phyloP scores from a whole-genome alignment of 1,284 basidiomycete species.

The Melampsora abietis-canadensis region DNA sequence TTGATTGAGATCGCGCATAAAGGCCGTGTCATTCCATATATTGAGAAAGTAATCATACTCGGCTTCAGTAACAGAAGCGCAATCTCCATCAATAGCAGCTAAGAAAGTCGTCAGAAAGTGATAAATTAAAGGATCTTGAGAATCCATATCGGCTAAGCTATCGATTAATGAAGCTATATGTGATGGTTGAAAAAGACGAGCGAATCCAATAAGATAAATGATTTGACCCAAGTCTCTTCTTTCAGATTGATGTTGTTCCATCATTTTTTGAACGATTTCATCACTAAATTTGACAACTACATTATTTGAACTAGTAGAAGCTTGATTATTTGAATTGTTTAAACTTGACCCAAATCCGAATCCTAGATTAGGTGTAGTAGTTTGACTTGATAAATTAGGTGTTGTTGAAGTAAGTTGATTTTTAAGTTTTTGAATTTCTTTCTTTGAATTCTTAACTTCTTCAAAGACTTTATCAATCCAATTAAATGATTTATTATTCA shows the following conservation, averaged over 20 bases:
- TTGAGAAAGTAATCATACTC: constrained; percentile 25
- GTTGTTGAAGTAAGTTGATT: constrained; percentile 34
- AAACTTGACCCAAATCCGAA: constrained; percentile 26
- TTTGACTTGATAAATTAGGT: not conserved
- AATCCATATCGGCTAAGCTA: constrained; percentile 34
- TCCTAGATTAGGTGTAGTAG: not conserved
- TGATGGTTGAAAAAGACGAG: constrained; percentile 19
- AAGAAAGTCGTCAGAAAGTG: constrained; percentile 42
- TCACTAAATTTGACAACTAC: constrained; percentile 39
- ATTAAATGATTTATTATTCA: constrained; percentile 7
- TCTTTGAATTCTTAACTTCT: constrained; percentile 35
- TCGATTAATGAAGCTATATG: constrained; percentile 29
- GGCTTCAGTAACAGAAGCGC: constrained; percentile 18
- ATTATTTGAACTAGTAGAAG: constrained; percentile 28
- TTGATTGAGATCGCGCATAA: constrained; percentile 29
- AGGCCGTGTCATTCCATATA: constrained; percentile 33
- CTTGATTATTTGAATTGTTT: not conserved
- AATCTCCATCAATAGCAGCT: constrained; percentile 37
- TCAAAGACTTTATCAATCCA: constrained; percentile 41
- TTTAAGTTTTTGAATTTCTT: constrained; percentile 37
- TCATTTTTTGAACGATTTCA: constrained; percentile 43
- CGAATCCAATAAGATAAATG: constrained; percentile 40
- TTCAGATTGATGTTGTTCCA: constrained; percentile 42
- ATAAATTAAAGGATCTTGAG: constrained; percentile 36
- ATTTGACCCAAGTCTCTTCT: constrained; percentile 41